These are phyloP conservation scores for Quercus dentata DNA, from an alignment of 306 rosid genomes.

Conservation along the genomic window DNA sequence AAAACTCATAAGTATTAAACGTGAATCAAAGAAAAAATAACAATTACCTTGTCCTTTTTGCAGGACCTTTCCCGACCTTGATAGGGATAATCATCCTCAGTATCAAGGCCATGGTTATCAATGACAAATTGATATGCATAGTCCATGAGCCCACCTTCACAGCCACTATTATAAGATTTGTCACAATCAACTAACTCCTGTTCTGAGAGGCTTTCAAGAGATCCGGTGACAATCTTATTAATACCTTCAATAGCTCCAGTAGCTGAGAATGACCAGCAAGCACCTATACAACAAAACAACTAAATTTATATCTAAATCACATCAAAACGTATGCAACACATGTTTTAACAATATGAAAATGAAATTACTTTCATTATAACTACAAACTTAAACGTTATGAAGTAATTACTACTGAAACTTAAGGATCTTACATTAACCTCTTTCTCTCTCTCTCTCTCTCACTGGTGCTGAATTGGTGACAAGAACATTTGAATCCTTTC, in stretches of 20 bases:
- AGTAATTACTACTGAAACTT: not conserved
- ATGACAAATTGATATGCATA: constrained; percentile 73
- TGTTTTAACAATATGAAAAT: not conserved
- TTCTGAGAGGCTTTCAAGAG: constrained; percentile 87
- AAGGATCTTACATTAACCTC: not conserved
- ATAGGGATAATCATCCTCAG: constrained; percentile 79
- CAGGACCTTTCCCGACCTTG: constrained; percentile 43
- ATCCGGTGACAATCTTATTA: constrained; percentile 80
- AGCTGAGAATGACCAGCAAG: constrained; percentile 93
- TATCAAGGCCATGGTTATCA: constrained; percentile 73
- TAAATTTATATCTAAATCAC: not conserved
- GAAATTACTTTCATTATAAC: not conserved
- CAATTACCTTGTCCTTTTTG: constrained; percentile 54
- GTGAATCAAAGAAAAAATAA: not conserved
- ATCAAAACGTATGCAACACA: not conserved
- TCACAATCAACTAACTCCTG: constrained; percentile 90
- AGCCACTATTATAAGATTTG: constrained; percentile 58
- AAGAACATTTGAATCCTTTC: not conserved
- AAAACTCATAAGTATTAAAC: not conserved
- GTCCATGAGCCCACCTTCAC: constrained; percentile 87
- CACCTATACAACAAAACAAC: constrained; percentile 48
- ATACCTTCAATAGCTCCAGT: constrained; percentile 96
- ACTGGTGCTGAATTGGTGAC: not conserved
- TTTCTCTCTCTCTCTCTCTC: not conserved
- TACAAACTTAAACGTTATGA: not conserved